Percentiles rank a stretch among this genome's conserved stretches.
Conservation (phyloP, 2,329 filamentous ascomycete species). For the Sphaceloma murrayae region DNA sequence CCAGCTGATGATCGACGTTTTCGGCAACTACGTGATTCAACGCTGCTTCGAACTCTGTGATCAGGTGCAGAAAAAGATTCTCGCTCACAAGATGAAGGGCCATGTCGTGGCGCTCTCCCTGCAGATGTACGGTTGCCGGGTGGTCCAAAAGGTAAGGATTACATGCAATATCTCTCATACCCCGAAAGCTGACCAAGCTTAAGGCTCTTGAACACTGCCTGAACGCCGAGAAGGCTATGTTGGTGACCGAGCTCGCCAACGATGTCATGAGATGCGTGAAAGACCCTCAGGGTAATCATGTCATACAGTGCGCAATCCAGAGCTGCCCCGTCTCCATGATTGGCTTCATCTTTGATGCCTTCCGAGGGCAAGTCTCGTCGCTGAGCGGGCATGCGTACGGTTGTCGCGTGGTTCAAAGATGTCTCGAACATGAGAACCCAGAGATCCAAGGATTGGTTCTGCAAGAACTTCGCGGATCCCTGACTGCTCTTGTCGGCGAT, state of each 20-base stretch:
- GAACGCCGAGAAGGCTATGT: constrained; percentile 76
- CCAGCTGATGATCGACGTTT: constrained; percentile 90
- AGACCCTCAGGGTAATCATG: constrained; percentile 90
- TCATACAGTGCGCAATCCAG: constrained; percentile 88
- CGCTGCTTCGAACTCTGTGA: constrained; percentile 96
- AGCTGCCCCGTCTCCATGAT: constrained; percentile 68
- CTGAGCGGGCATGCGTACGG: constrained; percentile 75
- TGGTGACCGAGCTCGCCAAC: constrained; percentile 72
- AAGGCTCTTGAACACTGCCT: constrained; percentile 83
- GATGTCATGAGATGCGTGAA: constrained; percentile 69
- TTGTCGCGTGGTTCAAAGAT: constrained; percentile 85
- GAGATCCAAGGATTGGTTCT: constrained; percentile 63
- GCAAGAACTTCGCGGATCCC: constrained; percentile 65
- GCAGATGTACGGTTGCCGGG: constrained; percentile 88
- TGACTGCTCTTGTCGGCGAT: constrained; percentile 65
- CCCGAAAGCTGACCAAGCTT: neutral
- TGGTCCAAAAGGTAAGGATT: constrained; percentile 85
- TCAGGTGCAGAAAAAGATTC: constrained; percentile 78
- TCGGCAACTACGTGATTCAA: constrained; percentile 97
- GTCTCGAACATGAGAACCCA: constrained; percentile 72
- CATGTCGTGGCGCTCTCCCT: constrained; percentile 69
- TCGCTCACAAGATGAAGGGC: constrained; percentile 80
- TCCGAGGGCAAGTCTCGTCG: constrained; percentile 62
- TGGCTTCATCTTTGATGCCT: constrained; percentile 72
- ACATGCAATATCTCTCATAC: no score